Evolutionary conservation across 768 basidiomycete species (phyloP), one percentile per base, ranked within the genome.

Genomic region (Amanita inopinata): DNA sequence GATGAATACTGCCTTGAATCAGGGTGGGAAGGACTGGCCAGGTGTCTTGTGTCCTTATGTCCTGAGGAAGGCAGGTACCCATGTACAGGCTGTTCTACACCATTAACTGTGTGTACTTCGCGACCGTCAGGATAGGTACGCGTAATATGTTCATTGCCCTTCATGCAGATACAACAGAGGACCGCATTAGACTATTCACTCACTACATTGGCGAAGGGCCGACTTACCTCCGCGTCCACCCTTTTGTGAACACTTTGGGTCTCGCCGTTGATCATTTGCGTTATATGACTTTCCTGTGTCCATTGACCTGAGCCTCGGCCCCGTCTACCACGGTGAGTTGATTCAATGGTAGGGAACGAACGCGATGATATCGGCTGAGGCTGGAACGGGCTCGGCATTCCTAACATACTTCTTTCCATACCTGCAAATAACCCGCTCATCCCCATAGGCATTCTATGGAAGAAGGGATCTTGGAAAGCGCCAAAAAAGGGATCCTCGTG

Each of bases 121-220:
- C 73, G 72, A 6, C 85, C 85, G 42, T 87, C 81, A 4, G 78
- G 73, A 43, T 71, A 73, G 5, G 67, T 76, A 39, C 76, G 74
- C 9, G 71, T 78, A 35, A 82, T 63, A 56, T 86, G 81, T 51
- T 84, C 81, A 49, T 84, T 84, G 2, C 85, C 85, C 84, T 88
- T 12, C 36, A 14, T 30, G 50, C 23, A 43, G 45, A n/a, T n/a
- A n/a, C n/a, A n/a, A n/a, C n/a, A n/a, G n/a, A n/a, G n/a, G n/a
- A n/a, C n/a, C n/a, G n/a, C n/a, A n/a, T n/a, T n/a, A n/a, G n/a
- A n/a, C n/a, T n/a, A n/a, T n/a, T n/a, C n/a, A n/a, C n/a, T n/a
- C n/a, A n/a, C n/a, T n/a, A n/a, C n/a, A n/a, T n/a, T n/a, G 19
- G 40, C 24, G 24, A 32, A 41, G 38, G 40, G 3, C 42, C 27